Evolutionary conservation across 768 basidiomycete species (phyloP).

Genomic region (Amanita rubescens): DNA sequence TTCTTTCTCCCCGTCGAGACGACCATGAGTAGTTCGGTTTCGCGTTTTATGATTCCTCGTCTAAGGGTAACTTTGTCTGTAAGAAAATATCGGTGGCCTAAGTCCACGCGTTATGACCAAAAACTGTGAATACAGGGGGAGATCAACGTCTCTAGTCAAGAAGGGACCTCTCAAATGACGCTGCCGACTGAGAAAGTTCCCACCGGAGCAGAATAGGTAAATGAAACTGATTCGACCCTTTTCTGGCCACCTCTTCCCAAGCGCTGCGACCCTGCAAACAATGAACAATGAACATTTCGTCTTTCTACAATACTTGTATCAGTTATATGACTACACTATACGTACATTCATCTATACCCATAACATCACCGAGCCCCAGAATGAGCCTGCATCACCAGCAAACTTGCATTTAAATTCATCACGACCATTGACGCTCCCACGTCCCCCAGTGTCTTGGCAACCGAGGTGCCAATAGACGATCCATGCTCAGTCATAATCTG

Average conservation of each 20-base stretch:
- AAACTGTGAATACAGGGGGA: not conserved
- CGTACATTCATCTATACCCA: not conserved
- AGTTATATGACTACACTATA: not conserved
- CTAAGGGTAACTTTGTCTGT: not conserved
- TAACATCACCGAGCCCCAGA: not conserved
- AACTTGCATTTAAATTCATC: slow-evolving; percentile 37
- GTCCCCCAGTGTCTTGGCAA: slow-evolving; percentile 70
- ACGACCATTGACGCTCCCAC: slow-evolving; percentile 64
- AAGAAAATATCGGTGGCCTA: not conserved
- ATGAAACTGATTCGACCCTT: not conserved
- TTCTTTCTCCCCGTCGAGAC: slow-evolving; percentile 13
- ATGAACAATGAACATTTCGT: not conserved
- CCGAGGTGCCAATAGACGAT: slow-evolving; percentile 41
- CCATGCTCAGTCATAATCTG: slow-evolving; percentile 34
- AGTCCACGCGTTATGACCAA: not conserved
- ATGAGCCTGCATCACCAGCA: slow-evolving; percentile 51
- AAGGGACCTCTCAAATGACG: not conserved
- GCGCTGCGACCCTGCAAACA: not conserved
- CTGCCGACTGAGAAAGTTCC: not conserved
- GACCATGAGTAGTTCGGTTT: not conserved
- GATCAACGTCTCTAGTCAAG: not conserved
- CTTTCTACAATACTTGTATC: not conserved
- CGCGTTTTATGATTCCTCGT: not conserved
- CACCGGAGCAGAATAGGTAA: not conserved
- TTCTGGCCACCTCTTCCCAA: not conserved